phyloP scores from a whole-genome alignment of 2,329 filamentous ascomycete species.

The Pseudogymnoascus sp. region DNA sequence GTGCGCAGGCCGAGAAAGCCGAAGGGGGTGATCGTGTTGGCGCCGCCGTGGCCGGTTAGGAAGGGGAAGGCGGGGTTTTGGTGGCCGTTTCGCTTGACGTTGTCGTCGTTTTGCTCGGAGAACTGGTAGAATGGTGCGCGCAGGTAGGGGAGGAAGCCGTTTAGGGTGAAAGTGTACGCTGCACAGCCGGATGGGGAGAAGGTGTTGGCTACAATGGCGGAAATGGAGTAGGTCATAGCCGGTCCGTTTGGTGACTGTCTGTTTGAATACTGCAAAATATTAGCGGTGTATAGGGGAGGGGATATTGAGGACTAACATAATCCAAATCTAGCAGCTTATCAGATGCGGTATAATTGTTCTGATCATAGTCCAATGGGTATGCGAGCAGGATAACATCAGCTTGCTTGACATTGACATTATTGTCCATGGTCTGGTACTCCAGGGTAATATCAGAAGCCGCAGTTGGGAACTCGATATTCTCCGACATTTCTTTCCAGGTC shows the following conservation, averaged over 20 bases:
- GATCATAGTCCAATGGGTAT: constrained; percentile 54
- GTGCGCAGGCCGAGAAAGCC: constrained; percentile 60
- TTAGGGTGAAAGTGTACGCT: constrained; percentile 59
- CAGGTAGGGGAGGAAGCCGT: constrained; percentile 55
- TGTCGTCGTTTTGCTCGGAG: constrained; percentile 60
- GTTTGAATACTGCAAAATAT: constrained; percentile 47
- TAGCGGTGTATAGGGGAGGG: constrained; percentile 12
- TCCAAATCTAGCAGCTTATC: constrained; percentile 46
- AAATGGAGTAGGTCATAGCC: constrained; percentile 66
- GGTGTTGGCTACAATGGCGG: constrained; percentile 58
- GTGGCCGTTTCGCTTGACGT: constrained; percentile 54
- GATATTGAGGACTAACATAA: constrained; percentile 38
- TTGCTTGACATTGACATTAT: constrained; percentile 59
- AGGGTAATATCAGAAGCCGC: constrained; percentile 50
- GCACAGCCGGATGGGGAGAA: constrained; percentile 60
- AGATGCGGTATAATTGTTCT: constrained; percentile 46
- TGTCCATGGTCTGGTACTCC: constrained; percentile 60
- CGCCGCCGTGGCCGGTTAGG: constrained; percentile 62
- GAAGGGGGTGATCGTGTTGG: constrained; percentile 59
- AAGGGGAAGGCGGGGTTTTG: constrained; percentile 59
- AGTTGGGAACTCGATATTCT: constrained; percentile 49
- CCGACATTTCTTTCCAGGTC: constrained; percentile 49
- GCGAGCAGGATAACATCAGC: constrained; percentile 62
- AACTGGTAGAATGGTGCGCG: constrained; percentile 63
- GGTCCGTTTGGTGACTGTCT: constrained; percentile 61